These are phyloP conservation scores for Ostreobium quekettii DNA, from an alignment of 139 green algal genomes.

Conservation along the genomic window DNA sequence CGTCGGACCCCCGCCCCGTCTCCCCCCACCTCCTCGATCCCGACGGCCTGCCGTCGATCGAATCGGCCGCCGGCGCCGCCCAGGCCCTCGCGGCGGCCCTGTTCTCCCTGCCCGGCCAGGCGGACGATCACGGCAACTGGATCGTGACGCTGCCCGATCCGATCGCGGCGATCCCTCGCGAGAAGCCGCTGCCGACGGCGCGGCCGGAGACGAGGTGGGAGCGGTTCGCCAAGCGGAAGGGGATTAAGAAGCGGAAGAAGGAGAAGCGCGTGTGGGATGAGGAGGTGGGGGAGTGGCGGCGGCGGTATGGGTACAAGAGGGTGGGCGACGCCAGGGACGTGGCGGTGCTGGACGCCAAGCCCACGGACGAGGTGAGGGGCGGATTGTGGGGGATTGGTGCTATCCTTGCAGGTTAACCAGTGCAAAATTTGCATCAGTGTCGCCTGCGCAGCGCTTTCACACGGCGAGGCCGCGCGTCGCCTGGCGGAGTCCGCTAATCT, in stretches of 20 bases:
- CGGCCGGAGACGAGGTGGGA: slow-evolving; percentile 85
- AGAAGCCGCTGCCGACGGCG: slow-evolving; percentile 75
- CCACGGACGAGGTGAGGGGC: slow-evolving; percentile 47
- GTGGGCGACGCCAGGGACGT: slow-evolving; percentile 69
- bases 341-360: slow-evolving; percentile 80
- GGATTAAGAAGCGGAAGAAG: slow-evolving; percentile 87
- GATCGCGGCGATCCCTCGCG: slow-evolving; percentile 59
- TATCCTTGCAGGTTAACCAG: no score
- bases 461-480: no score
- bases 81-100: slow-evolving; percentile 62
- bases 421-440: no score
- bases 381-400: no score
- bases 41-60: slow-evolving; percentile 34
- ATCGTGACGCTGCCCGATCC: slow-evolving; percentile 65
- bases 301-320: slow-evolving; percentile 83
- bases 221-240: slow-evolving; percentile 87
- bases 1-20: slow-evolving; percentile 58
- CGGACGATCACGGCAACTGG: slow-evolving; percentile 45
- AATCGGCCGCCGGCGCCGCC: slow-evolving; percentile 50
- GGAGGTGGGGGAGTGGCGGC: slow-evolving; percentile 51
- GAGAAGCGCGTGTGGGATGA: slow-evolving; percentile 86
- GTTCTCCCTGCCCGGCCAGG: slow-evolving; percentile 60
- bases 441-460: no score
- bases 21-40: slow-evolving; percentile 25
- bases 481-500: no score